Conservation (phyloP, 169 alveolate species). For the Plasmodium cynomolgi region DNA sequence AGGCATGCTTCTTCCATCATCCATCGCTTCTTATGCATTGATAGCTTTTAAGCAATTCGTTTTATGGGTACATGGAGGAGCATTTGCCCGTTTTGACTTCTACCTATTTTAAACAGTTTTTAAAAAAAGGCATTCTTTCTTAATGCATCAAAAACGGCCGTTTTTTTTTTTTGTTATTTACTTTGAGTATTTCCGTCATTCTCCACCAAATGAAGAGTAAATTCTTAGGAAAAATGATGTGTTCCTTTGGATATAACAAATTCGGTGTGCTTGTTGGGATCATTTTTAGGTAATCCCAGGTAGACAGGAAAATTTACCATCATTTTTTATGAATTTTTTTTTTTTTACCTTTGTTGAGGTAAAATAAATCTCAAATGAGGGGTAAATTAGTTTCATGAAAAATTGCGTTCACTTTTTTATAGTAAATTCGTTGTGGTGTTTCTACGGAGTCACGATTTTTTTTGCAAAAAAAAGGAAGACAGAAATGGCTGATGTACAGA, state of each 20-base stretch:
- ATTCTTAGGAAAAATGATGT: not conserved
- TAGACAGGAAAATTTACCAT: not conserved
- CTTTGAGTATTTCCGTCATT: not conserved
- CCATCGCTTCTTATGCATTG: not conserved
- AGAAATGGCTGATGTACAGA: not conserved
- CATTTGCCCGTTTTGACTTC: not conserved
- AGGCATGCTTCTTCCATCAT: not conserved
- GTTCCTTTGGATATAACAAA: not conserved
- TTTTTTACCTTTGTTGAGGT: not conserved
- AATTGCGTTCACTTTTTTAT: not conserved
- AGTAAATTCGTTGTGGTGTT: not conserved
- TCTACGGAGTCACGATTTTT: not conserved
- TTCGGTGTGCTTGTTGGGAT: not conserved
- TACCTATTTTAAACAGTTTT: not conserved
- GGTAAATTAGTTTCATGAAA: not conserved
- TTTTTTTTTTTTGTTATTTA: not conserved
- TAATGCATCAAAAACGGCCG: not conserved
- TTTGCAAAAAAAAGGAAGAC: not conserved
- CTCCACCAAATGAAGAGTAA: not conserved
- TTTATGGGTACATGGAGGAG: not conserved
- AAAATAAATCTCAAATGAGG: not conserved
- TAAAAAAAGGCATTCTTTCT: not conserved
- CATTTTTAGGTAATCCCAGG: not conserved
- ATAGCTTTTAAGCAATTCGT: not conserved
- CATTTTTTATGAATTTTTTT: not conserved